Evolutionary conservation across 805 yeast genomes (phyloP), one percentile per base, ranked within the genome.

Genomic region (Maudiozyma pseudohumilis): DNA sequence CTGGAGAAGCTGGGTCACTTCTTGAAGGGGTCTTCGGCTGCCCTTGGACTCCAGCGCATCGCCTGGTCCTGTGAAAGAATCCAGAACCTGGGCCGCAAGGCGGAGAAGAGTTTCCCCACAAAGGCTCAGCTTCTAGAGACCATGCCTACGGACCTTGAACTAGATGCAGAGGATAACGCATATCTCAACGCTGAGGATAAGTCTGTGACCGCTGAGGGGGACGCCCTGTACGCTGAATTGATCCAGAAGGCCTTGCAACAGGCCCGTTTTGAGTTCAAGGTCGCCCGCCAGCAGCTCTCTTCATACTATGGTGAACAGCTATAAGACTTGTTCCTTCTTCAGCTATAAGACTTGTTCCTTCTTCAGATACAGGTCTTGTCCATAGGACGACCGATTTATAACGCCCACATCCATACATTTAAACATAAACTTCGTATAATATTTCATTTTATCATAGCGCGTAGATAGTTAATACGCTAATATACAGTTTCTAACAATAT

Each of bases 11-110:
- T 82, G 49, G 98, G 98, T 11, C 98, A 92, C 58, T 92, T 85
- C 55, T 68, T 92, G 40, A 92, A 92, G 57, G 98, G 98, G 32
- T 80, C 94, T 10, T 94, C 96, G 1, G 95, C 96, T 2, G 89
- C 96, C 1, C 65, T 92, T 41, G 98, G 98, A 2, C 68, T 92
- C 40, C 74, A 73, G 32, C 76, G 77, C 43, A 83, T 92, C 35
- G 87, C 87, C 40, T 73, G 76, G 53, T 81, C 87, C 49, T 92
- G 98, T 62, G 98, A 88, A 60, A 69, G 88, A 46, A 88, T 92
- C 44, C 98, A 92, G 60, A 88, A 88, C 56, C 75, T 84, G 46
- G 97, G 95, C 3, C 49, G 65, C 39, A 55, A 57, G 46, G 53
- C 56, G 36, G 65, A 65, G 34, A 49, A 49, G 26, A 31, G 42